These are phyloP conservation scores for Filosporella fistucella DNA, from an alignment of 495 filamentous ascomycete species.

Conservation along the genomic window DNA sequence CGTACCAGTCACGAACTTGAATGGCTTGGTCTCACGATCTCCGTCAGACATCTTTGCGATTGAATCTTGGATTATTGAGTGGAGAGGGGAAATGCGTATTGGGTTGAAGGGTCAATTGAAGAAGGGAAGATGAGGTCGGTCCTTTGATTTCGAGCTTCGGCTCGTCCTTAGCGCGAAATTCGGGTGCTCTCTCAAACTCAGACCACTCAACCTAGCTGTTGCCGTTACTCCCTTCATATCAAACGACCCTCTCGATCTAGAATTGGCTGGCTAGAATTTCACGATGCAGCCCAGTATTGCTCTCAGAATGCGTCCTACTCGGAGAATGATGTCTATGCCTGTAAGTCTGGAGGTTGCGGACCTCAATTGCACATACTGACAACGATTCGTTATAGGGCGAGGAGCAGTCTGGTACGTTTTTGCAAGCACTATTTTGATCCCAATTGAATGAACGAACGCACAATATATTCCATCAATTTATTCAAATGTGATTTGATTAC, in stretches of 20 bases:
- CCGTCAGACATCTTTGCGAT: conserved; percentile 74
- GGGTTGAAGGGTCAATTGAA: conserved; percentile 18
- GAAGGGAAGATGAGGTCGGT: conserved; percentile 10
- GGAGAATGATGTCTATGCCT: conserved; percentile 72
- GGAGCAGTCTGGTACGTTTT: conserved; percentile 78
- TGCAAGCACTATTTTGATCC: too few relatives aligned
- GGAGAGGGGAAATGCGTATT: conserved; percentile 8
- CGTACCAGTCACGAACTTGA: conserved; percentile 99
- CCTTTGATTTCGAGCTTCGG: conserved; percentile 14
- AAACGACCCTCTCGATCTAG: not conserved
- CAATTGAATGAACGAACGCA: too few relatives aligned
- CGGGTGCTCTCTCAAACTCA: conserved; percentile 14
- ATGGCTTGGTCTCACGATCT: conserved; percentile 94
- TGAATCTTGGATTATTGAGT: conserved; percentile 17
- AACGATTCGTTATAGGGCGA: conserved; percentile 58
- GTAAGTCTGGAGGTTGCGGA: conserved; percentile 48
- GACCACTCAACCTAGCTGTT: conserved; percentile 10
- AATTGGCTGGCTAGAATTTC: conserved; percentile 19
- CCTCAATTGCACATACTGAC: conserved; percentile 24
- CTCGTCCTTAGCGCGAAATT: conserved; percentile 15
- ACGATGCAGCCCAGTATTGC: conserved; percentile 65
- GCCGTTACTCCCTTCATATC: not conserved
- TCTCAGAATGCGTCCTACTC: conserved; percentile 49
- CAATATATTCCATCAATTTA: too few relatives aligned
- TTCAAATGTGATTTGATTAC: too few relatives aligned